Base-by-base conservation (phyloP, 1,284 basidiomycete species). In the Lentinus polychrous region DNA sequence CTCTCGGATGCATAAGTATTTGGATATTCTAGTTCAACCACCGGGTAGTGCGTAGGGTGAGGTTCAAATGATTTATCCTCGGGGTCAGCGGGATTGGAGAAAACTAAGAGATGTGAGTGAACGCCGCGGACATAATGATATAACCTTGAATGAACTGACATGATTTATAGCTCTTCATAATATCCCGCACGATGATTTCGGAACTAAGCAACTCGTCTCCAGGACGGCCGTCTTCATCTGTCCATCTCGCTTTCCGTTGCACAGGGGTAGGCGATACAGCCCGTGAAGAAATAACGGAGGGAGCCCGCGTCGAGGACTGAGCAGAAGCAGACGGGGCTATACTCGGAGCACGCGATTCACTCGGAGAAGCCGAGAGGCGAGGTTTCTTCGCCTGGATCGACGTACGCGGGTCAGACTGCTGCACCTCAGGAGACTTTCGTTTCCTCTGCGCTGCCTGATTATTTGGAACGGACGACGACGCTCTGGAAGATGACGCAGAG, bases 1-100 rank as follows among this genome's bases (percentile, higher is more conserved):
- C 71, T 72, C 71, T 88, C 86, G 46, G 68, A 67, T 42, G 84
- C 79, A 48, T 72, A 66, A 31, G 63, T 73, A 60, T 86, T 86
- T 27, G 86, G 86, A 59, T 85, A 88, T 60, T 88, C 85, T 37
- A 89, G 67, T 55, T 83, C 80, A 38, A 72, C 74, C 2, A 70
- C 66, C 10, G 86, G 86, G 56, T 76, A 76, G 45, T 72, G 55
- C 3, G 71, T 74, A n/a, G 75, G 71, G 60, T 79, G 67, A 0
- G 77, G 76, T 39, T 82, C 74, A 55, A 83, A 89, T 0, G 72
- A 71, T 50, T 52, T 72, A 63, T 88, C 82, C 10, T 65, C 58
- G 2, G 75, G 73, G 57, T 88, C 75, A 20, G 75, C 60, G 3
- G 71, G 77, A 58, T 88, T 84, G 48, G 60, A 70, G 57, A 89